These are phyloP conservation scores for Cytospora mali DNA, from an alignment of 2,329 filamentous ascomycete genomes.

Conservation along the genomic window DNA sequence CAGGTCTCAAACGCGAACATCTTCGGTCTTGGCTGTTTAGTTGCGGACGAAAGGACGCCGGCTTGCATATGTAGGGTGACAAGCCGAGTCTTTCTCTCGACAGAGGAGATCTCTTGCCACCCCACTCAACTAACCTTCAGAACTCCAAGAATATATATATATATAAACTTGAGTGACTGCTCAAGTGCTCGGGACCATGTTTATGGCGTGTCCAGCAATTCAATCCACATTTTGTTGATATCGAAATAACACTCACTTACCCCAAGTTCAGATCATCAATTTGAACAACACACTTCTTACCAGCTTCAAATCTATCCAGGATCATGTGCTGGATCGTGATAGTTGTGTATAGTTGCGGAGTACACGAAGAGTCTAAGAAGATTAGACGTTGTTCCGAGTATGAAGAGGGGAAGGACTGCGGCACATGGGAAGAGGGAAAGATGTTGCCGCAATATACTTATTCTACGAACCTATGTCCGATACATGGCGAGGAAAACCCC, in stretches of 20 bases:
- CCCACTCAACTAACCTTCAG: background rate
- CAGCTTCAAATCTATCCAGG: background rate
- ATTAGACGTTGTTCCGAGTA: background rate
- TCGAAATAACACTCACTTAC: background rate
- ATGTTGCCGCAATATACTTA: background rate
- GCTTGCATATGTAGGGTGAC: slow-evolving; percentile 1
- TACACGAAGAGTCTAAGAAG: background rate
- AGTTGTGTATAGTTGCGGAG: background rate
- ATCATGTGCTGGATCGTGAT: background rate
- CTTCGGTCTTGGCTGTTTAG: background rate
- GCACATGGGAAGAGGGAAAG: background rate
- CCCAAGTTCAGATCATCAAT: background rate
- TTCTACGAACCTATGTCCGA: background rate
- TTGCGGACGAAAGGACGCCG: background rate
- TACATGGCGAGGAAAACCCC: background rate
- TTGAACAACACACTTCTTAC: background rate
- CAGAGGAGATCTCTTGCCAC: background rate
- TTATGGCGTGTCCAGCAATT: background rate
- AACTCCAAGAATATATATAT: background rate
- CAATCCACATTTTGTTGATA: background rate
- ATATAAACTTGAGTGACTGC: background rate
- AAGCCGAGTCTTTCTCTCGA: background rate
- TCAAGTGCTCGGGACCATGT: background rate
- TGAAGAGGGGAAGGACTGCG: background rate
- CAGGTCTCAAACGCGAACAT: background rate